These are phyloP conservation scores for Calonectria naviculata DNA, from an alignment of 2,329 filamentous ascomycete genomes.

Conservation along the genomic window DNA sequence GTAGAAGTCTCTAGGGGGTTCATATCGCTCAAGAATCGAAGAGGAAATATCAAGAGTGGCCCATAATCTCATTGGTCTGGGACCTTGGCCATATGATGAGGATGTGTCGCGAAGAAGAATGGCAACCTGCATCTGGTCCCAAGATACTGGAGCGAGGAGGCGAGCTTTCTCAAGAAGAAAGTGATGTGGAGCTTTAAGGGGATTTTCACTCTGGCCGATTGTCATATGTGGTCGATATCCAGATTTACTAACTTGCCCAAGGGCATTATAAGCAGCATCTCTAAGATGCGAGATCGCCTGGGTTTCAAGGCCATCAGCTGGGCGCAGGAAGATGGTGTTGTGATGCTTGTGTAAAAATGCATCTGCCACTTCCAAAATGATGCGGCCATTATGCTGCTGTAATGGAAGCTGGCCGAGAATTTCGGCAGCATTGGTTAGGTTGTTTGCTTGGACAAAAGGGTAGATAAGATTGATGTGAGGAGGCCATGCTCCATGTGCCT, in stretches of 20 bases:
- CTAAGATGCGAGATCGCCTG: slow-evolving; percentile 47
- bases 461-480: slow-evolving; percentile 76
- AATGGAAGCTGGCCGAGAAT: slow-evolving; percentile 32
- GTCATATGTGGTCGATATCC: slow-evolving; percentile 64
- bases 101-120: slow-evolving; percentile 62
- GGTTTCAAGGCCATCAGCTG: slow-evolving; percentile 19
- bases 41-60: slow-evolving; percentile 55
- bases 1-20: slow-evolving; percentile 18
- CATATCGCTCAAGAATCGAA: slow-evolving; percentile 13
- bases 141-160: slow-evolving; percentile 59
- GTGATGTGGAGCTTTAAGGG: slow-evolving; percentile 55
- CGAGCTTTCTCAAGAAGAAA: slow-evolving; percentile 64
- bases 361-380: slow-evolving; percentile 54
- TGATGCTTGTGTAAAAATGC: slow-evolving; percentile 61
- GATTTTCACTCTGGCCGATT: slow-evolving; percentile 66
- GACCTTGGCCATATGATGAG: slow-evolving; percentile 40
- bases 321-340: slow-evolving; percentile 61
- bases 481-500: slow-evolving; percentile 70
- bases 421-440: slow-evolving; percentile 55
- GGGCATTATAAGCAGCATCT: slow-evolving; percentile 45
- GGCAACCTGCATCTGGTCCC: slow-evolving; percentile 59
- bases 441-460: slow-evolving; percentile 67
- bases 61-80: slow-evolving; percentile 68
- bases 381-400: slow-evolving; percentile 16
- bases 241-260: slow-evolving; percentile 42